Evolutionary conservation across 2,329 filamentous ascomycete genomes (phyloP).

Genomic region (Aspergillus fumigatiaffinis): DNA sequence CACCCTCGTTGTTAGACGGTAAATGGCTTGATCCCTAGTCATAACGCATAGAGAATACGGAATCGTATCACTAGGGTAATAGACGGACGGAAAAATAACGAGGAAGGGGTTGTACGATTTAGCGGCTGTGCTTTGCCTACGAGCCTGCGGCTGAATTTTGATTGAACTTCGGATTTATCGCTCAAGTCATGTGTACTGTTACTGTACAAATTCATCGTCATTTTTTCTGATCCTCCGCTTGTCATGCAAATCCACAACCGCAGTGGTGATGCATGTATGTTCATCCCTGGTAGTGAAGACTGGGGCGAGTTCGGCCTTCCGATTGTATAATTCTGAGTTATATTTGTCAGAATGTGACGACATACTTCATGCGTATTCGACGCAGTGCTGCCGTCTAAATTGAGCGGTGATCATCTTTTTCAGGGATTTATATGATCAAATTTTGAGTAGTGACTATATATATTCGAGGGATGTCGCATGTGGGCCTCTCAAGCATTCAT

Average conservation of each 20-base stretch:
- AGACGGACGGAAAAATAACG: slow-evolving; percentile 17
- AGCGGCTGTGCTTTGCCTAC: slow-evolving; percentile 12
- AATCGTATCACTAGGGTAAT: slow-evolving; percentile 11
- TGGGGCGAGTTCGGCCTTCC: not conserved
- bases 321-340: not conserved
- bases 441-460: not conserved
- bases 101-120: slow-evolving; percentile 17
- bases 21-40: slow-evolving; percentile 18
- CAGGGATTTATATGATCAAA: not conserved
- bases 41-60: slow-evolving; percentile 19
- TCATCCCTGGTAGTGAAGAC: not conserved
- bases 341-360: not conserved
- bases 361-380: not conserved
- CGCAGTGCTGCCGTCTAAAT: not conserved
- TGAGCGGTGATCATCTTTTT: not conserved
- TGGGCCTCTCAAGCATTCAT: slow-evolving; percentile 27
- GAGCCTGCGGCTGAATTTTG: slow-evolving; percentile 19
- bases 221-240: slow-evolving; percentile 18
- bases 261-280: not conserved
- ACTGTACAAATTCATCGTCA: slow-evolving; percentile 40
- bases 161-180: slow-evolving; percentile 21
- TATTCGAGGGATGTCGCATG: not conserved
- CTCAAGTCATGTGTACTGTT: slow-evolving; percentile 34
- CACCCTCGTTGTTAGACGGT: slow-evolving; percentile 57
- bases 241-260: not conserved